Base-by-base conservation (phyloP, 257 asterid genomes). In the Lavandula angustifolia region DNA sequence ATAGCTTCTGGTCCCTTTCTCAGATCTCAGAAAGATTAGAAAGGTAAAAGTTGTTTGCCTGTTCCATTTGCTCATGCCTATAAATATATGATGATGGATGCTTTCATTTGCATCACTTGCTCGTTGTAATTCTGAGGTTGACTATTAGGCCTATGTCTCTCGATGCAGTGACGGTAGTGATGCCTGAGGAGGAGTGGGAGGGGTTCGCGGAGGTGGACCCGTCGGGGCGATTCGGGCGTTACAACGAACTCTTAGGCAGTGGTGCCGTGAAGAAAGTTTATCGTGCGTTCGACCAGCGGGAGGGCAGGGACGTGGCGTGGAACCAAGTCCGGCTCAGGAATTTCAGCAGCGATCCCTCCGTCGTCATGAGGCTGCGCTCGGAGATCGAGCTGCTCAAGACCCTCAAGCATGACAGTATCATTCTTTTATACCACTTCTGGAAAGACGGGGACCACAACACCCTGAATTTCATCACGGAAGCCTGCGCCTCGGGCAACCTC, bases 241-340 rank as follows among this genome's bases (percentile, higher is more conserved):
- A 81, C 73, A 22, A 34, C 1, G 81, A 75, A 33, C 80, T 78
- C 1, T 43, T 81, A 6, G 86, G 86, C 6, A 29, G 68, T 3
- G 86, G 86, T 16, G 83, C 86, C 0, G 82, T 78, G 33, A 81
- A 81, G 33, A 81, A 73, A 29, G 86, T 81, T 16, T 81, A 81
- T 7, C 75, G 81, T 3, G 81, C 81, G 1, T 81, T 81, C 55
- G 83, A 81, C 8, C 81, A 77, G 11, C 58, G 61, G 0, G 86
- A 81, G 67, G 86, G 83, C 18, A 69, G 54, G 5, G 86, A 81
- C 35, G 86, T 81, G 5, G 86, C 83, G 0, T 77, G 86, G 86
- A 75, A 81, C 68, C 83, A 81, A 46, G 86, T 81, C 34, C 77
- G 74, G 3, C 77, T 81, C 13, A 35, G 76, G 51, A 77, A 72